phyloP scores from a whole-genome alignment of 2,329 filamentous ascomycete species.

The Xylaria sp. region DNA sequence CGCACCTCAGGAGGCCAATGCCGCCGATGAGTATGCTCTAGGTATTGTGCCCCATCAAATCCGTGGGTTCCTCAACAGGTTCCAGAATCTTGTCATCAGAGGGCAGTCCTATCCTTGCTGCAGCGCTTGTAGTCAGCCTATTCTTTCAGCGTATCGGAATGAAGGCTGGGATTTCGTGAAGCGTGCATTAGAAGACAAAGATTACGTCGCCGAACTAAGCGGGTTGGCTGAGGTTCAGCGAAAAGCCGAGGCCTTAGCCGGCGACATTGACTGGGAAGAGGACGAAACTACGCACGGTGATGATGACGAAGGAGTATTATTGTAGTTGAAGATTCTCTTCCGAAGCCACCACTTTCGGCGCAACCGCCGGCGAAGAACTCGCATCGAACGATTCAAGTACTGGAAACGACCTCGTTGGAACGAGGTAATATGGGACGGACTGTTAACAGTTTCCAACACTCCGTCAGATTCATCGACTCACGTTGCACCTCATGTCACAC shows the following conservation, averaged over 20 bases:
- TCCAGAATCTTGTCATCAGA: slow-evolving; percentile 77
- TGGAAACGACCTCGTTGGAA: slow-evolving; percentile 46
- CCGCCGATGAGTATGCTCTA: slow-evolving; percentile 67
- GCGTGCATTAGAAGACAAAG: slow-evolving; percentile 76
- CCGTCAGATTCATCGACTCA: slow-evolving; percentile 19
- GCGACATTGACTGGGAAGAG: slow-evolving; percentile 51
- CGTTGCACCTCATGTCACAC: slow-evolving; percentile 33
- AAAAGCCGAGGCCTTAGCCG: slow-evolving; percentile 47
- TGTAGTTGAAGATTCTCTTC: slow-evolving; percentile 46
- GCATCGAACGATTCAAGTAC: slow-evolving; percentile 43
- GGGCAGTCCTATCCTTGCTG: slow-evolving; percentile 83
- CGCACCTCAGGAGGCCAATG: slow-evolving; percentile 59
- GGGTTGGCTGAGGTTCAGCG: slow-evolving; percentile 51
- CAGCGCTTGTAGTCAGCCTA: slow-evolving; percentile 79
- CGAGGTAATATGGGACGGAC: slow-evolving; percentile 39
- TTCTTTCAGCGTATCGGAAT: slow-evolving; percentile 73
- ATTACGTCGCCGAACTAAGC: slow-evolving; percentile 79
- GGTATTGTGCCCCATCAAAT: slow-evolving; percentile 83
- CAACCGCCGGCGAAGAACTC: slow-evolving; percentile 40
- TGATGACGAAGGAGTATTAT: slow-evolving; percentile 51
- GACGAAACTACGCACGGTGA: slow-evolving; percentile 45
- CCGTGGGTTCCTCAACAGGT: slow-evolving; percentile 79
- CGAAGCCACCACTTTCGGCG: slow-evolving; percentile 40
- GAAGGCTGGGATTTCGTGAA: slow-evolving; percentile 83
- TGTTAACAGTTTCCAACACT: slow-evolving; percentile 18